These are phyloP conservation scores for Apiospora aurea DNA, from an alignment of 2,329 filamentous ascomycete species.

Conservation along the genomic window DNA sequence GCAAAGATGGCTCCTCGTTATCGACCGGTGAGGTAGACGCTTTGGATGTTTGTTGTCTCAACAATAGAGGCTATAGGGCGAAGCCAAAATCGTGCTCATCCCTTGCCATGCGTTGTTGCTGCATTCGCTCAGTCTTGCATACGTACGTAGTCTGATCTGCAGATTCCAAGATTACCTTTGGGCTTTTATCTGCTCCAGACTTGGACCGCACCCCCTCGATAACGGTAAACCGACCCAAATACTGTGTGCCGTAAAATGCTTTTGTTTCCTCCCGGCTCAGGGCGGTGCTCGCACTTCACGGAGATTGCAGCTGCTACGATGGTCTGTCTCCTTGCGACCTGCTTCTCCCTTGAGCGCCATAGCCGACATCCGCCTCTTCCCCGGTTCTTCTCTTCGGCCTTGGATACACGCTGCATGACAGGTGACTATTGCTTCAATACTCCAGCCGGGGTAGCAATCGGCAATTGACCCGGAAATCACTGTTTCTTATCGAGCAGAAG, in stretches of 20 bases:
- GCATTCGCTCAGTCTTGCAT: conserved; percentile 10
- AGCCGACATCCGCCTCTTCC: background rate
- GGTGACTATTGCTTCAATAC: background rate
- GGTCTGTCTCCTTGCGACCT: background rate
- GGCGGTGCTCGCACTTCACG: background rate
- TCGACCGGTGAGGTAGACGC: conserved; percentile 5
- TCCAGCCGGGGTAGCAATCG: background rate
- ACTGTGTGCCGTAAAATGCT: background rate
- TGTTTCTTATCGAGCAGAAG: background rate
- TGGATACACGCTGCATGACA: background rate
- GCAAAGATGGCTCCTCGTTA: background rate
- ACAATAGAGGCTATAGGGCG: conserved; percentile 2
- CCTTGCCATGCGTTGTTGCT: conserved; percentile 15
- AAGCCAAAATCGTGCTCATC: background rate
- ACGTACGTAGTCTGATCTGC: conserved; percentile 10
- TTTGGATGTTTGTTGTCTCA: background rate
- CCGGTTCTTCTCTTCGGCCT: background rate
- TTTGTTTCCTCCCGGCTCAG: background rate
- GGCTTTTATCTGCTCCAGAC: background rate
- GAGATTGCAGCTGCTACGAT: background rate
- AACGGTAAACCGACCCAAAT: background rate
- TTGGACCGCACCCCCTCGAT: background rate
- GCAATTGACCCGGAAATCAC: background rate
- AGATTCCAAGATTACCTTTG: conserved; percentile 6
- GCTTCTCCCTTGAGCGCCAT: background rate